A percentile compares a stretch with the other conserved stretches of the same genome.
Evolutionary conservation across 2,329 filamentous ascomycete species (phyloP).

Genomic region (Xylaria sp.): DNA sequence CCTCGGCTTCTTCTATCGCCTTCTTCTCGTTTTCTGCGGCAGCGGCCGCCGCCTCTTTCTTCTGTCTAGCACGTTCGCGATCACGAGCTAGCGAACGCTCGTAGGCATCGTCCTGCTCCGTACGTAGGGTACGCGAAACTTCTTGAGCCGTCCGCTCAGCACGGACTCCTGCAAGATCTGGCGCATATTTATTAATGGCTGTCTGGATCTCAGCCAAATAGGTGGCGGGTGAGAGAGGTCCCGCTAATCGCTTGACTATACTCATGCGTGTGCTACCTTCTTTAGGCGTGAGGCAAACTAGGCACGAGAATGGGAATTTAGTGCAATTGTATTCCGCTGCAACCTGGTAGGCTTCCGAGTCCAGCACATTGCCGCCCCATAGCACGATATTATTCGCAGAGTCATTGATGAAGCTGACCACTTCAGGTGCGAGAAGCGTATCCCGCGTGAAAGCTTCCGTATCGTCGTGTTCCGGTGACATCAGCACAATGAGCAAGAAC

Average conservation of each 20-base stretch:
- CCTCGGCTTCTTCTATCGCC: conserved; percentile 65
- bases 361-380: conserved; percentile 92
- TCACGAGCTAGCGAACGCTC: conserved; percentile 89
- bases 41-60: conserved; percentile 74
- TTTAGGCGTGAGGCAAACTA: conserved; percentile 86
- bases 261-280: conserved; percentile 89
- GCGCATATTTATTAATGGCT: conserved; percentile 76
- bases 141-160: conserved; percentile 80
- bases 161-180: conserved; percentile 76
- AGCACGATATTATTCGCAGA: conserved; percentile 80
- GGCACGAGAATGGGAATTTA: conserved; percentile 87
- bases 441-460: conserved; percentile 81
- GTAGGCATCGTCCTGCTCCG: conserved; percentile 91
- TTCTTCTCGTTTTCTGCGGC: conserved; percentile 70
- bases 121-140: conserved; percentile 78
- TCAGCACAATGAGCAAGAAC: conserved; percentile 84
- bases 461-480: conserved; percentile 95
- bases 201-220: conserved; percentile 77
- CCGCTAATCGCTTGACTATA: conserved; percentile 78
- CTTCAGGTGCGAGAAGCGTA: conserved; percentile 77
- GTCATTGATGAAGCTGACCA: conserved; percentile 75
- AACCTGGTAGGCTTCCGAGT: conserved; percentile 93
- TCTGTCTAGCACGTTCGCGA: conserved; percentile 78
- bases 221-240: conserved; percentile 71
- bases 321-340: conserved; percentile 85